Conservation (phyloP, 371 early-diverging fungal species). For the Massospora cicadina region DNA sequence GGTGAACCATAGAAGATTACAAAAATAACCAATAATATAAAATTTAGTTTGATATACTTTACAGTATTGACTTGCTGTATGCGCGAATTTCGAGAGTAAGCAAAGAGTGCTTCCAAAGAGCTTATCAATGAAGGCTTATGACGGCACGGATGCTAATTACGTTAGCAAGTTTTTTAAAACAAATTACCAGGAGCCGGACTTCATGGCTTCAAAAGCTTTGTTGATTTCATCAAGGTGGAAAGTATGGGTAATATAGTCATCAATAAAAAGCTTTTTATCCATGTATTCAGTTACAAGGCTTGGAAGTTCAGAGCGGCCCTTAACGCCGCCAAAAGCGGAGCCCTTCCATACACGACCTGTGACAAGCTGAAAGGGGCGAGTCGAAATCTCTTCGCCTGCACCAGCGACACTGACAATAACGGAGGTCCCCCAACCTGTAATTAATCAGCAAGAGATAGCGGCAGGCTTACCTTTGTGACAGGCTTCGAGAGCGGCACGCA, state of each 20-base stretch:
- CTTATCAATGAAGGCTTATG: constrained; percentile 16
- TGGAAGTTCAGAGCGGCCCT: constrained; percentile 83
- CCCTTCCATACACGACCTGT: constrained; percentile 93
- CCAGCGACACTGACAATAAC: constrained; percentile 85
- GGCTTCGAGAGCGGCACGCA: constrained; percentile 86
- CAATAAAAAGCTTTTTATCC: constrained; percentile 68
- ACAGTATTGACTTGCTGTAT: too few relatives aligned
- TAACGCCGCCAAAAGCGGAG: constrained; percentile 90
- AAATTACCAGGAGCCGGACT: constrained; percentile 42
- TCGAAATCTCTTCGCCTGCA: constrained; percentile 77
- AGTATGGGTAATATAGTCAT: constrained; percentile 75
- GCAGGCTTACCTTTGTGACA: background rate
- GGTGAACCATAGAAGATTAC: too few relatives aligned
- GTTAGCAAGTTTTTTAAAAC: constrained; percentile 1
- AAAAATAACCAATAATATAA: too few relatives aligned
- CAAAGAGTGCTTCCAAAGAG: too few relatives aligned
- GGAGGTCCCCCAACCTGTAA: constrained; percentile 73
- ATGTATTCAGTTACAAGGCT: constrained; percentile 71
- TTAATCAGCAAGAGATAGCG: constrained; percentile 8
- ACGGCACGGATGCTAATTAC: constrained; percentile 37
- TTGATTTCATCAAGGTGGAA: constrained; percentile 69
- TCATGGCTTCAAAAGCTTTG: constrained; percentile 83
- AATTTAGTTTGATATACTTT: too few relatives aligned
- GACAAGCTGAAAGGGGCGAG: constrained; percentile 87
- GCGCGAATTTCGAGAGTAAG: too few relatives aligned